Base-by-base conservation (phyloP, 2,329 filamentous ascomycete genomes). In the Thielaviopsis euricoi region DNA sequence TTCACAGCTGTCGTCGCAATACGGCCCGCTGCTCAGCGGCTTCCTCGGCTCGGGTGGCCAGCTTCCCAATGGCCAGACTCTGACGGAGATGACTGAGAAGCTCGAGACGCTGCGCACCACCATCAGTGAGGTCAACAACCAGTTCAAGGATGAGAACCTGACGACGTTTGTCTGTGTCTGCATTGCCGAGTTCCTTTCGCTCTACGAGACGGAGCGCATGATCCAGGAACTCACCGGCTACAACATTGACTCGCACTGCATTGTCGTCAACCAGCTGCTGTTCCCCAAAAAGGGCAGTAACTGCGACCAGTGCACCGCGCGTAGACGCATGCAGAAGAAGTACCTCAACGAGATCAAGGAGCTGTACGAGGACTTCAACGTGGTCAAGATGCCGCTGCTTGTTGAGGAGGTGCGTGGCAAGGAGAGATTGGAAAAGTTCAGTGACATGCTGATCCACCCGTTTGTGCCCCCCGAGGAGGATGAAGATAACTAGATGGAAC, bases 141-240 rank as follows among this genome's bases (percentile, higher is more conserved):
- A 98, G 72, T 98, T 98, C 81, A 96, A 98, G 77, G 87, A 98
- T 68, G 85, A 93, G 58, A 86, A 89, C 64, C 81, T 96, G 66
- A 96, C 90, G 22, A 98, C 93, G 0, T 98, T 98, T 67, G 89
- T 98, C 57, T 97, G 93, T 70, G 93, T 98, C 61, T 95, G 93
- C 71, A 98, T 98, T 70, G 88, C 93, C 56, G 93, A 98, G 73
- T 98, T 98, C 75, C 72, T 98, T 65, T 90, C 85, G 43, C 78
- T 98, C 56, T 98, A 98, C 75, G 93, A 98, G 78, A 98, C 93
- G 62, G 93, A 98, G 77, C 87, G 93, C 66, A 97, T 98, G 93
- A 97, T 98, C 66, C 93, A 98, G 77, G 93, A 98, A 75, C 77
- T 98, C 61, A 84, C 89, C 53, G 86, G 81, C 69, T 98, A 95